Percentiles rank a stretch among this genome's conserved stretches.
Conservation (phyloP, 768 basidiomycete genomes). For the Coprinopsis cinerea region DNA sequence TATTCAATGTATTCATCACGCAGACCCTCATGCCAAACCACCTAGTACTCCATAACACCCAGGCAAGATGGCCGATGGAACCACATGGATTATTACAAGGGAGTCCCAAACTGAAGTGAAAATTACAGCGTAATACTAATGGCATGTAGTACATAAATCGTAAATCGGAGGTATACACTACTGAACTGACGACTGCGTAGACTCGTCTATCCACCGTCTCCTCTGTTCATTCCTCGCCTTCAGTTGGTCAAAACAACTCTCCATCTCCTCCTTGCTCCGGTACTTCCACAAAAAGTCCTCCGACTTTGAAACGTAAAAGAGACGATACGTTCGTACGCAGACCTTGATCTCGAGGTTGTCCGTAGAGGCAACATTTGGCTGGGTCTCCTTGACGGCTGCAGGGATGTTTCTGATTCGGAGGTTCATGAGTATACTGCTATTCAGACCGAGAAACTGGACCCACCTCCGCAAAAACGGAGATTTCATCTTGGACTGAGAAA, state of each 20-base stretch:
- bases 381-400: slow-evolving; percentile 26
- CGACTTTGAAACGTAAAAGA: slow-evolving; percentile 71
- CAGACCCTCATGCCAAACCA: too few species aligned
- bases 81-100: too few species aligned
- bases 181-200: neutral
- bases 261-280: slow-evolving; percentile 34
- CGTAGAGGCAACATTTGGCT: slow-evolving; percentile 41
- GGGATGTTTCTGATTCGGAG: slow-evolving; percentile 33
- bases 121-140: too few species aligned
- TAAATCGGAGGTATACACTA: neutral
- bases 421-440: neutral
- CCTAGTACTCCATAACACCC: too few species aligned
- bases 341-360: slow-evolving; percentile 78
- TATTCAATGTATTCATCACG: too few species aligned
- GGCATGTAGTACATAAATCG: too few species aligned
- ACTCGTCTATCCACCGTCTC: slow-evolving; percentile 31
- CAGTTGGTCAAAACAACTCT: slow-evolving; percentile 24
- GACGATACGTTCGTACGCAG: slow-evolving; percentile 74
- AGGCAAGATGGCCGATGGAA: too few species aligned
- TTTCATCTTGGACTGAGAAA: slow-evolving; percentile 39
- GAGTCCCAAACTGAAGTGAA: too few species aligned
- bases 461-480: slow-evolving; percentile 67
- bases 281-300: slow-evolving; percentile 59
- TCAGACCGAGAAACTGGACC: neutral
- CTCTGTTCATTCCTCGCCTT: slow-evolving; percentile 27